Conservation (phyloP, 2,329 filamentous ascomycete species). For the Tolypocladium inflatum region DNA sequence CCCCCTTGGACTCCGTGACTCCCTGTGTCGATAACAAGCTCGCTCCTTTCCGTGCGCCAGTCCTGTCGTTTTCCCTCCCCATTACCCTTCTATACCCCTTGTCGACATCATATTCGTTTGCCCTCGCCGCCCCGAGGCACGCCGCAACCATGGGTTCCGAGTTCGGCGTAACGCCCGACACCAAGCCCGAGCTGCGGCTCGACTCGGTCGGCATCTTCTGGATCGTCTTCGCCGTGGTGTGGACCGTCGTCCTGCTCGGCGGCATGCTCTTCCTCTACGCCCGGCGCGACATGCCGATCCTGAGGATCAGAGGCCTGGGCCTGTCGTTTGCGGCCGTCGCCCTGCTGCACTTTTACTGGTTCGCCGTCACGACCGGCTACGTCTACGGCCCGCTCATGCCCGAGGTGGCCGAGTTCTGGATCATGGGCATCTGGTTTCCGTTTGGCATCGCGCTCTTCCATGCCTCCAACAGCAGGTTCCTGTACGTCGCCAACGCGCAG, state of each 20-base stretch:
- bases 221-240: slow-evolving; percentile 23
- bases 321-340: slow-evolving; percentile 30
- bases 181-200: slow-evolving; percentile 20
- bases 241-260: slow-evolving; percentile 26
- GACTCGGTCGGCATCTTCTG: slow-evolving; percentile 32
- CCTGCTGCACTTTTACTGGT: slow-evolving; percentile 33
- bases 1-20: neutral
- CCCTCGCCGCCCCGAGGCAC: neutral
- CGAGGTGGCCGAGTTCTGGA: slow-evolving; percentile 51
- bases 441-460: slow-evolving; percentile 58
- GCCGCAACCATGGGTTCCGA: slow-evolving; percentile 18
- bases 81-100: neutral
- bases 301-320: slow-evolving; percentile 29
- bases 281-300: slow-evolving; percentile 28
- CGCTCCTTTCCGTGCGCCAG: neutral
- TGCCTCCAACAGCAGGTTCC: slow-evolving; percentile 51
- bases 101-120: neutral
- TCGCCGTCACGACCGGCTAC: slow-evolving; percentile 28
- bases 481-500: slow-evolving; percentile 48
- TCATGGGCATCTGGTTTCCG: slow-evolving; percentile 57
- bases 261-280: slow-evolving; percentile 31
- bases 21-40: neutral
- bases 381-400: slow-evolving; percentile 31
- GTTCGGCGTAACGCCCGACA: slow-evolving; percentile 19
- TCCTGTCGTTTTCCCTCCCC: neutral